Evolutionary conservation across 2,329 filamentous ascomycete genomes (phyloP).

Genomic region (Fusarium pseudograminearum): DNA sequence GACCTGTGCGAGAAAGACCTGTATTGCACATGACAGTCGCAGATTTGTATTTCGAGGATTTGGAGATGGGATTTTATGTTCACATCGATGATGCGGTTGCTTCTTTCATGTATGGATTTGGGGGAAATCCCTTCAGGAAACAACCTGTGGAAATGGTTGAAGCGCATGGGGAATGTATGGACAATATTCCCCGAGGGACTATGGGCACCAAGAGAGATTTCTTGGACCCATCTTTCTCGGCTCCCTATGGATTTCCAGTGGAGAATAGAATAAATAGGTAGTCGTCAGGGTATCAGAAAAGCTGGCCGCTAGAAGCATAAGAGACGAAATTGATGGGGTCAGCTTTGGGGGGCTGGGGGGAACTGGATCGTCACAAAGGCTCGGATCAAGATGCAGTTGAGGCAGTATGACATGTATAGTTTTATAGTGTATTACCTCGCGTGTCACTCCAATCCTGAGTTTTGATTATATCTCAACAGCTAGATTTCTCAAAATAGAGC

Average conservation of each 20-base stretch:
- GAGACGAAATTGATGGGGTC: neutral
- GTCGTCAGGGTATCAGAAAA: too few species aligned
- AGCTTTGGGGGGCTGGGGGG: too few species aligned
- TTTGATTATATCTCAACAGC: too few species aligned
- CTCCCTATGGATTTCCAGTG: neutral
- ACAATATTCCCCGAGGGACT: neutral
- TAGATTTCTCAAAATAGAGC: too few species aligned
- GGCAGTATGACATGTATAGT: too few species aligned
- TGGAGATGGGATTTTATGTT: neutral
- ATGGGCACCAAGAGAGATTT: neutral
- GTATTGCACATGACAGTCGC: fast-evolving
- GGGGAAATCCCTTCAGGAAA: neutral
- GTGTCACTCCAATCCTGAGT: too few species aligned
- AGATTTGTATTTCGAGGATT: neutral
- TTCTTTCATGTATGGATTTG: neutral
- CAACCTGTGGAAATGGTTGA: too few species aligned
- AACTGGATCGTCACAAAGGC: too few species aligned
- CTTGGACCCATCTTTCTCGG: neutral
- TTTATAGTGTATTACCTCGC: too few species aligned
- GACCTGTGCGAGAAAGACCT: neutral
- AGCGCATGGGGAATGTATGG: neutral
- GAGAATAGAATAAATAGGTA: too few species aligned
- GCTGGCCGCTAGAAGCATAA: too few species aligned
- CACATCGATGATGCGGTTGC: neutral
- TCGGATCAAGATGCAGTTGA: too few species aligned